These are phyloP conservation scores for Coprinopsis strossmayeri DNA, from an alignment of 768 basidiomycete genomes.

Conservation along the genomic window DNA sequence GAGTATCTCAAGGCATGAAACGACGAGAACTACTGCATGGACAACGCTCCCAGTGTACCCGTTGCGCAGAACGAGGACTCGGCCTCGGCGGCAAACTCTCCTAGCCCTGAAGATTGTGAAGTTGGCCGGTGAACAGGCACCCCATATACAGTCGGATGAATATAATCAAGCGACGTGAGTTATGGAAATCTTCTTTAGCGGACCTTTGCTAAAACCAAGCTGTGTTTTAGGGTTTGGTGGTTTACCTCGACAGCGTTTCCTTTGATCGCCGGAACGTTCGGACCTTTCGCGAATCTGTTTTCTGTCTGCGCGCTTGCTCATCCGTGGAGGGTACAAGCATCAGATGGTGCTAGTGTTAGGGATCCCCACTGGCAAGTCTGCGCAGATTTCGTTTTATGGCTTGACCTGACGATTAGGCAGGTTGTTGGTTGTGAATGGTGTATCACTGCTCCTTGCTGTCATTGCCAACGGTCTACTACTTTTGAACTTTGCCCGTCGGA, in stretches of 20 bases:
- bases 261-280: conserved; percentile 33
- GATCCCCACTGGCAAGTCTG: conserved; percentile 30
- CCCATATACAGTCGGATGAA: neutral
- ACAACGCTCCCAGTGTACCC: no score
- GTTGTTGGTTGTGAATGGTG: conserved; percentile 24
- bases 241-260: conserved; percentile 34
- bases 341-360: conserved; percentile 13
- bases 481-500: conserved; percentile 31
- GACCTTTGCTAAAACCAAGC: neutral
- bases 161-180: conserved; percentile 1
- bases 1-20: no score
- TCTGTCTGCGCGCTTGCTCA: conserved; percentile 30
- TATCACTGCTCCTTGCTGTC: conserved; percentile 27
- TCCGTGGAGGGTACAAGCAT: conserved; percentile 24
- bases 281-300: conserved; percentile 33
- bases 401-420: conserved; percentile 13
- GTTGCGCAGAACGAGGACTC: no score
- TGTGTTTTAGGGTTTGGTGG: conserved; percentile 29
- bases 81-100: neutral
- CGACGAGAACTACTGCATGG: no score
- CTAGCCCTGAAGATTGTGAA: neutral
- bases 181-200: neutral
- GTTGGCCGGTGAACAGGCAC: neutral
- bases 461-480: conserved; percentile 29
- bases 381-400: neutral